Evolutionary conservation across 148 eudicot species (phyloP), one percentile per base, ranked within the genome.

Genomic region (Polygonum maritimum): DNA sequence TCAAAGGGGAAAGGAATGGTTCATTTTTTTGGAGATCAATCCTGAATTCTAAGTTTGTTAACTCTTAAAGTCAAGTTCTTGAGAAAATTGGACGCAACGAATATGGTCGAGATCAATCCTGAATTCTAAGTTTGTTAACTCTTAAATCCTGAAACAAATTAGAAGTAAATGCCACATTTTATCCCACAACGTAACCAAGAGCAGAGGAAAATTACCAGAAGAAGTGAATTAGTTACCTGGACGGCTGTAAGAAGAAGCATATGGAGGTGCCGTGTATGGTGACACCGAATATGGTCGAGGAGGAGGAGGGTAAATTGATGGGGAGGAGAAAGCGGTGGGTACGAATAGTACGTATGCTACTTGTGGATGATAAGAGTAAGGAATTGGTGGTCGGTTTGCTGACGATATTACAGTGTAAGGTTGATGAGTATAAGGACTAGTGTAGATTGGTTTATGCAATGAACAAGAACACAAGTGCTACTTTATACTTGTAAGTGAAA

Each of bases 381-480:
- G 54, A 80, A 85, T 13, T 88, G 77, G 15, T 83, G 18, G 84
- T 36, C 80, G 84, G 63, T 82, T 79, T 44, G 77, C 55, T 11
- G 74, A 81, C 54, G 80, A 69, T 58, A 76, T 48, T 60, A 86
- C 44, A 71, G 77, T 80, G 83, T 81, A 85, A 41, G 88, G 45
- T 1, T 0, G 87, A n/a, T n/a, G n/a, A 79, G 91, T 92, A 72
- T 92, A 83, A 39, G 90, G 88, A 77, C n/a, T n/a, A n/a, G 81
- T 83, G 76, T 49, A 67, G 81, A 80, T 81, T 75, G 85, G 84
- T 77, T 83, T 86, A 92, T 94, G 96, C 48, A 5, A 21, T 57
- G 63, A 57, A 21, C 12, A 83, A 81, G 44, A 54, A 48, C 47
- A 21, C 52, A 39, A 77, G 0, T 15, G 41, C 38, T 6, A 19